These are phyloP conservation scores for Trichaptum fuscoviolaceum DNA, from an alignment of 768 basidiomycete genomes.

Conservation along the genomic window DNA sequence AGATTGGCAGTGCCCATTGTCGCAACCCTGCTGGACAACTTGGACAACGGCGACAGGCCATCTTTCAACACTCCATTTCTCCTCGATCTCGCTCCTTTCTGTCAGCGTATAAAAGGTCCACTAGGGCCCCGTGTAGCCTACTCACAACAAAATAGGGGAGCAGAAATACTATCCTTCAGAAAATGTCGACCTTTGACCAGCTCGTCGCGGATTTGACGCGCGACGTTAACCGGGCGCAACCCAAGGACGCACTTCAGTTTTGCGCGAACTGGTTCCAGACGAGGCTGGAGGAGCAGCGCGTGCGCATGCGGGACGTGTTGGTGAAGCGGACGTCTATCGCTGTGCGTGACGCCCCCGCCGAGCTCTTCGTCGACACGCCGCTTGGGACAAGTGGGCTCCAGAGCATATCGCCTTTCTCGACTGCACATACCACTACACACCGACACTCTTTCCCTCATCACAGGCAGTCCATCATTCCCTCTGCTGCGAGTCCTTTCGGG, in stretches of 20 bases:
- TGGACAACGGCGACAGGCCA: neutral
- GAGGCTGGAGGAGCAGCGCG: conserved; percentile 79
- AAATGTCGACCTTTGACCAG: conserved; percentile 72
- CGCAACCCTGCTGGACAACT: neutral
- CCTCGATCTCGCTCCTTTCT: neutral
- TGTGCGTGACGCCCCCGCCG: conserved; percentile 41
- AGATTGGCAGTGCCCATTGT: conserved; percentile 1
- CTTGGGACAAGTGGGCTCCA: conserved; percentile 29
- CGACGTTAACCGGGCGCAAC: conserved; percentile 81
- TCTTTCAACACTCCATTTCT: neutral
- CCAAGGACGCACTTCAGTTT: conserved; percentile 87
- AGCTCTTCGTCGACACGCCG: conserved; percentile 55
- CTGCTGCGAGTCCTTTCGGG: conserved; percentile 57
- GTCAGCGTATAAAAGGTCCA: neutral
- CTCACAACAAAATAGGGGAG: neutral
- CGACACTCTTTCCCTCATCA: conserved; percentile 51
- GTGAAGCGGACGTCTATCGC: conserved; percentile 46
- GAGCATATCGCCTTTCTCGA: conserved; percentile 51
- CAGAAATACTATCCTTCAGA: neutral
- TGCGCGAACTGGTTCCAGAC: conserved; percentile 93
- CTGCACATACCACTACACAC: conserved; percentile 33
- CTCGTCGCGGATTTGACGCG: conserved; percentile 83
- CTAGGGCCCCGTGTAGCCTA: neutral
- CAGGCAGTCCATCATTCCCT: conserved; percentile 37
- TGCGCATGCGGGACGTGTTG: conserved; percentile 62